phyloP scores from a whole-genome alignment of 169 alveolate species.

The Plasmodium inui region DNA sequence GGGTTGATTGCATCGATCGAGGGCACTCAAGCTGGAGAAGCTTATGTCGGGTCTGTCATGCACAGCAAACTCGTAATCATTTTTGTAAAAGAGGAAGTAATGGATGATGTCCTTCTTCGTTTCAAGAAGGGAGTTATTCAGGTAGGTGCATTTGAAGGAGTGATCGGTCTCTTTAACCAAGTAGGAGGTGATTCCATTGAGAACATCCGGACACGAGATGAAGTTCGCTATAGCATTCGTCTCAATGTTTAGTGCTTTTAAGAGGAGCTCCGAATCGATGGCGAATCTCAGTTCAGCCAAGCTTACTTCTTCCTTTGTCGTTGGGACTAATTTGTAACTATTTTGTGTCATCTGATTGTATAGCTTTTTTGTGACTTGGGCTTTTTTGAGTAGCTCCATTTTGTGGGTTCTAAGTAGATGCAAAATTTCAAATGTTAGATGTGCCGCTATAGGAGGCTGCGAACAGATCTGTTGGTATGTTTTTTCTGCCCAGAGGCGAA shows the following conservation, averaged over 20 bases:
- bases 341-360: constrained; percentile 59
- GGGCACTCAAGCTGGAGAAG: constrained; percentile 47
- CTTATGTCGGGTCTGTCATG: constrained; percentile 69
- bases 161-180: constrained; percentile 42
- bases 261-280: constrained; percentile 62
- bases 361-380: constrained; percentile 49
- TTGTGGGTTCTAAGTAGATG: constrained; percentile 52
- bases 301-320: constrained; percentile 63
- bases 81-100: constrained; percentile 60
- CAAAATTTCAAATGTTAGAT: constrained; percentile 63
- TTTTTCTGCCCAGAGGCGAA: constrained; percentile 50
- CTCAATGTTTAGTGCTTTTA: constrained; percentile 58
- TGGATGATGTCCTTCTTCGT: constrained; percentile 57
- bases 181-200: constrained; percentile 66
- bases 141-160: constrained; percentile 27
- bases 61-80: constrained; percentile 14
- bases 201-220: constrained; percentile 57
- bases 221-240: constrained; percentile 58
- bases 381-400: constrained; percentile 60
- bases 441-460: constrained; percentile 71
- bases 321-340: constrained; percentile 51
- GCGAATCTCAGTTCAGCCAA: constrained; percentile 41
- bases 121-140: constrained; percentile 37
- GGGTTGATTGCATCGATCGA: constrained; percentile 46
- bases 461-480: constrained; percentile 45